Evolutionary conservation across 352 stramenopile species (phyloP).

Genomic region (Phytophthora citricola): DNA sequence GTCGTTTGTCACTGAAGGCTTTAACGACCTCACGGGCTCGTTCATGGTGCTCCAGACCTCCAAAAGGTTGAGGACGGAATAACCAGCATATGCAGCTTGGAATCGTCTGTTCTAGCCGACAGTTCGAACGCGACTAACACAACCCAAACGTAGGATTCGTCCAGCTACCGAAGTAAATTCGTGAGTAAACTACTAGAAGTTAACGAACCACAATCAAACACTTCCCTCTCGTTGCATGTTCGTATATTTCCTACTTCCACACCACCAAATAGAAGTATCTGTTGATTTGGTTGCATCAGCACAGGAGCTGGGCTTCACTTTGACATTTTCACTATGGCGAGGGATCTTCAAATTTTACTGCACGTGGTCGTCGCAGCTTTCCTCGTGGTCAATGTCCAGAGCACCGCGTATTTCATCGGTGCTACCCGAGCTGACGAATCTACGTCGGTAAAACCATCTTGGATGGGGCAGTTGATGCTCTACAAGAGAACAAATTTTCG

Average conservation of each 20-base stretch:
- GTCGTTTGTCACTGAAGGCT: conserved; percentile 14
- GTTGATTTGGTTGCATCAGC: too few relatives aligned
- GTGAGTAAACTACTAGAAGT: neutral
- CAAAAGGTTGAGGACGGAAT: conserved; percentile 10
- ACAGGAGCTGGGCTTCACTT: neutral
- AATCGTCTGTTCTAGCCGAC: conserved; percentile 2
- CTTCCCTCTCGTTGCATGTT: too few relatives aligned
- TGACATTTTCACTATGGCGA: neutral
- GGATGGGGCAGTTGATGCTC: conserved; percentile 13
- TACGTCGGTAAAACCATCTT: neutral
- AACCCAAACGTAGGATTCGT: too few relatives aligned
- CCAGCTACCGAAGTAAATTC: neutral
- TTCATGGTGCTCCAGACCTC: conserved; percentile 30
- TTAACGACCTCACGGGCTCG: conserved; percentile 22
- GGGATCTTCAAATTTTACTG: neutral
- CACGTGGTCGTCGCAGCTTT: neutral
- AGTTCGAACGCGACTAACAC: neutral
- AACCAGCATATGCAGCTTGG: conserved; percentile 6
- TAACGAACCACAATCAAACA: too few relatives aligned
- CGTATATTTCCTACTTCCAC: too few relatives aligned
- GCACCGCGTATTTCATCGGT: neutral
- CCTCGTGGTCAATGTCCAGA: neutral
- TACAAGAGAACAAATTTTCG: conserved; percentile 9
- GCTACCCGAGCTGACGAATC: conserved; percentile 4
- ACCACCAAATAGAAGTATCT: too few relatives aligned